Evolutionary conservation across 257 asterid species (phyloP), one percentile per base, ranked within the genome.

Genomic region (Solanum etuberosum): DNA sequence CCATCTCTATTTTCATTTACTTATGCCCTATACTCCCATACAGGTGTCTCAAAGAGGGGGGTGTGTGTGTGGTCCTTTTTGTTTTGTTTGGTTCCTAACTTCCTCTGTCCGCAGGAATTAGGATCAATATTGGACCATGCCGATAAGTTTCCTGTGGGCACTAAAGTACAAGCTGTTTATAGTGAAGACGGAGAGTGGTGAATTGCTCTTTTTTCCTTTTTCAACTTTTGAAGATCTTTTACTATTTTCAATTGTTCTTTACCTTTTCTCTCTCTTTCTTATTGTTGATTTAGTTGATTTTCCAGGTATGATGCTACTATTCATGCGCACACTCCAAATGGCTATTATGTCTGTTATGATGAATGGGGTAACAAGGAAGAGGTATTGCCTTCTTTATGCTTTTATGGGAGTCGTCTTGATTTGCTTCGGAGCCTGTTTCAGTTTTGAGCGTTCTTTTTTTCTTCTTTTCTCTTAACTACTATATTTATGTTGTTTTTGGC

Each of bases 181-280:
- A 97, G 99, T 48, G 98, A 96, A 89, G 99, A 97, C 87, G 99
- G 99, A 90, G 99, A 97, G 88, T 97, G 99, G 99, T 68, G 83
- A 29, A 70, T 85, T 32, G 10, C 31, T 81, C 29, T 81, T 48
- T 80, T 48, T 48, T 29, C 35, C 35, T 87, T 35, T 29, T 86
- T 46, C 42, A 73, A 59, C 35, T 67, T 38, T 23, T 74, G 23
- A 59, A 67, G 37, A 65, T 78, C 2, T 67, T 85, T 57, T 85
- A 68, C 74, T 31, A 29, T 54, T 71, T 84, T 87, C 86, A 84
- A 6, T 46, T 48, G 81, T 88, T 86, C 92, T 93, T 91, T 91
- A 87, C 91, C 90, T 78, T 67, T 87, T 83, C 70, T 80, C 67
- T 87, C 90, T 81, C 88, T 87, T 77, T 71, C 88, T 86, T 86